Evolutionary conservation across 805 yeast species (phyloP).

Genomic region (Saccharomycopsis babjevae): DNA sequence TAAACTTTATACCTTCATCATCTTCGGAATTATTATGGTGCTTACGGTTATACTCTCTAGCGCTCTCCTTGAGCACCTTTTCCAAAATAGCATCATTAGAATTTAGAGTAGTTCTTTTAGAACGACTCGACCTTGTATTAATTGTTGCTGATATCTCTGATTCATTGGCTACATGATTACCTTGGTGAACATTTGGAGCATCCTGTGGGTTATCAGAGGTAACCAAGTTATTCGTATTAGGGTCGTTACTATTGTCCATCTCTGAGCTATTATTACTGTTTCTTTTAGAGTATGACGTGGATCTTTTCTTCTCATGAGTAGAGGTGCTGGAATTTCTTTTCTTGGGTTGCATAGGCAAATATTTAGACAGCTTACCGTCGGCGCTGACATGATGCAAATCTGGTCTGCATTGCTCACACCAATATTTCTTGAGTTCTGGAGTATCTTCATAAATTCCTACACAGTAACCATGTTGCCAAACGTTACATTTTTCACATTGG

Average conservation of each 20-base stretch:
- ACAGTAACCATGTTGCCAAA: constrained; percentile 97
- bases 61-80: constrained; percentile 47
- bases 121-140: constrained; percentile 23
- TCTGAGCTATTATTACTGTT: not conserved
- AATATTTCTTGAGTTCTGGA: constrained; percentile 69
- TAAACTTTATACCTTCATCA: constrained; percentile 1
- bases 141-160: not conserved
- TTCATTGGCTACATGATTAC: not conserved
- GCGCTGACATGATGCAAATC: constrained; percentile 57
- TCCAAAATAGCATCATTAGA: constrained; percentile 18
- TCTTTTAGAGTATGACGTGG: not conserved
- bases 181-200: not conserved
- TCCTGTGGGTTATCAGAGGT: constrained; percentile 20
- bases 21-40: constrained; percentile 1
- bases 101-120: constrained; percentile 28
- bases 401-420: constrained; percentile 90
- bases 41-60: constrained; percentile 34
- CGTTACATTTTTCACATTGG: constrained; percentile 84
- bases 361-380: constrained; percentile 39
- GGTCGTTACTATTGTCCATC: not conserved
- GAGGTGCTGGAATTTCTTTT: constrained; percentile 1
- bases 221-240: constrained; percentile 18
- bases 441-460: constrained; percentile 76
- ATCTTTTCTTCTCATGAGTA: not conserved
- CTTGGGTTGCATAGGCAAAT: constrained; percentile 36